A percentile compares a stretch with the other conserved stretches of the same genome.
These are phyloP conservation scores for Pseudomassariella vexata DNA, from an alignment of 2,329 filamentous ascomycete genomes.

Conservation along the genomic window DNA sequence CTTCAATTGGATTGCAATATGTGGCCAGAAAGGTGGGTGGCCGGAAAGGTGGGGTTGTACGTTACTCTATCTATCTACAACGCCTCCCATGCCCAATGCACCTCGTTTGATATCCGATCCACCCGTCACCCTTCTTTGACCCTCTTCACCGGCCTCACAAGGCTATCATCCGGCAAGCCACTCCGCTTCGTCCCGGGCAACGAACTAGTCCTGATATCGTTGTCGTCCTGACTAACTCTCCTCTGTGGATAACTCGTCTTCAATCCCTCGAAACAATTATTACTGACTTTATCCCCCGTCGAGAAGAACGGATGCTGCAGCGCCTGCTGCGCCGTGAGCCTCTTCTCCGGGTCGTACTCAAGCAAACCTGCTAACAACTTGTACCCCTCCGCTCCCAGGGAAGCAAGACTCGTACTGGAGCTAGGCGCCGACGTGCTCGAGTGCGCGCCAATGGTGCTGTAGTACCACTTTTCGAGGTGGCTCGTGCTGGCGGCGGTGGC, in stretches of 20 bases:
- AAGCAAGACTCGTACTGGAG: conserved; percentile 38
- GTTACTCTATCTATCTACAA: too few species aligned
- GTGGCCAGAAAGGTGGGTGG: too few species aligned
- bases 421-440: conserved; percentile 37
- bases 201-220: conserved; percentile 87
- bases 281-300: conserved; percentile 64
- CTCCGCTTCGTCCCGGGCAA: conserved; percentile 87
- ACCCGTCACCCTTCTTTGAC: conserved; percentile 46
- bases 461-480: conserved; percentile 75
- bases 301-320: conserved; percentile 88
- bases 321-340: conserved; percentile 81
- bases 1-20: too few species aligned
- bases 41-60: too few species aligned
- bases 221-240: conserved; percentile 88
- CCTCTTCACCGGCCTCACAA: conserved; percentile 59
- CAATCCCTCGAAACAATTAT: conserved; percentile 86
- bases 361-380: conserved; percentile 75
- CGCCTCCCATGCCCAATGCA: too few species aligned
- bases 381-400: conserved; percentile 71
- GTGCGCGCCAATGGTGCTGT: conserved; percentile 59
- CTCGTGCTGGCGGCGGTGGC: conserved; percentile 27
- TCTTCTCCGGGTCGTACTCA: conserved; percentile 87
- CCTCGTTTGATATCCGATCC: too few species aligned
- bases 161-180: conserved; percentile 72
- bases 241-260: conserved; percentile 86